Conservation (phyloP, 371 early-diverging fungal species). For the Furculomyces boomerangus region DNA sequence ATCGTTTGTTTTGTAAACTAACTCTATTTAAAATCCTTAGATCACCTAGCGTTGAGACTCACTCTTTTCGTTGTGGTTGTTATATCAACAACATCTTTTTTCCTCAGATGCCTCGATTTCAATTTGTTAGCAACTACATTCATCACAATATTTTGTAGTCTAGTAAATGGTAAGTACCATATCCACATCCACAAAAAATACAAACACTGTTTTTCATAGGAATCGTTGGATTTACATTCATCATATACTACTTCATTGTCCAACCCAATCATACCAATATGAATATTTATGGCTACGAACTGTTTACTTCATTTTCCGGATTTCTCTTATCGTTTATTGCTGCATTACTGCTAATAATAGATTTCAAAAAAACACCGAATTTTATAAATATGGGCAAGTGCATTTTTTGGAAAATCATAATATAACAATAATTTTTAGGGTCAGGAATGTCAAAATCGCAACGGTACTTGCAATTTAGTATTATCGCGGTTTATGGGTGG, state of each 20-base stretch:
- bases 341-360: background rate
- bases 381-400: background rate
- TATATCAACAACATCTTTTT: slow-evolving; percentile 6
- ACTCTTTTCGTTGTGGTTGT: background rate
- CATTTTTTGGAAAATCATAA: no score
- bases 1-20: background rate
- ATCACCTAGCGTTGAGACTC: background rate
- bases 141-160: slow-evolving; percentile 12
- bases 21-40: background rate
- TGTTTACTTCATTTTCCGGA: background rate
- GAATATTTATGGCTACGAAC: background rate
- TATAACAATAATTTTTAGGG: background rate
- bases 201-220: background rate
- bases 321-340: background rate
- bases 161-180: slow-evolving; percentile 9
- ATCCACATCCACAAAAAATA: background rate
- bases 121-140: slow-evolving; percentile 18
- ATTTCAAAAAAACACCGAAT: background rate
- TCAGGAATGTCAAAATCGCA: slow-evolving; percentile 2
- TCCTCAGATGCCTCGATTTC: slow-evolving; percentile 21
- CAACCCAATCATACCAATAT: background rate
- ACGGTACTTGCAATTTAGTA: background rate
- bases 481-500: slow-evolving; percentile 1
- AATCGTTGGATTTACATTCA: background rate
- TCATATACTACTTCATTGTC: background rate